Conservation (phyloP, 805 yeast genomes). For the Wickerhamiella cacticola region DNA sequence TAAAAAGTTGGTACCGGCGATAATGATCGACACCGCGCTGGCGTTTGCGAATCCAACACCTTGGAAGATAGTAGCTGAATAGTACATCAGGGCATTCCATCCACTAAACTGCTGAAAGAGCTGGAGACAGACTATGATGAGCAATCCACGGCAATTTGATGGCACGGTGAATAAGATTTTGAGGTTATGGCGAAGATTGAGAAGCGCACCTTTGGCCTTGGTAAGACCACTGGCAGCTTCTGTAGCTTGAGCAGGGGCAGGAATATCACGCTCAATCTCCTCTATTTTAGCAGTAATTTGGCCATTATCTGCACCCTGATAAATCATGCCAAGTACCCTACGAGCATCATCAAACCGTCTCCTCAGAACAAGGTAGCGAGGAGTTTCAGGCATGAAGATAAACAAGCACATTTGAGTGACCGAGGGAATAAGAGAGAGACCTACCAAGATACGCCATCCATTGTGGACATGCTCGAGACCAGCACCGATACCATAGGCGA, state of each 20-base stretch:
- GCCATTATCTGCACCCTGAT: constrained; percentile 49
- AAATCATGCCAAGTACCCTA: constrained; percentile 49
- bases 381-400: constrained; percentile 87
- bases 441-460: constrained; percentile 92
- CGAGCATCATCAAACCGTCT: constrained; percentile 55
- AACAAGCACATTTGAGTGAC: constrained; percentile 64
- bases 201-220: constrained; percentile 19
- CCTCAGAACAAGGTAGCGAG: constrained; percentile 72
- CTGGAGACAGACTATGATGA: constrained; percentile 86
- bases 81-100: constrained; percentile 92
- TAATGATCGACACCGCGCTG: constrained; percentile 86
- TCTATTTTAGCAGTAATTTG: constrained; percentile 54
- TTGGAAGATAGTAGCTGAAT: constrained; percentile 82
- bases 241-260: constrained; percentile 20
- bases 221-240: constrained; percentile 18
- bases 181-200: constrained; percentile 24
- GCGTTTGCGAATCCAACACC: constrained; percentile 80
- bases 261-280: constrained; percentile 33
- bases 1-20: constrained; percentile 88
- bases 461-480: constrained; percentile 30
- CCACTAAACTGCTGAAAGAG: constrained; percentile 96
- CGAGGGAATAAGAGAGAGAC: constrained; percentile 81
- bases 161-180: constrained; percentile 29
- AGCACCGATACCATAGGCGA: constrained; percentile 90
- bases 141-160: constrained; percentile 73